A percentile compares a stretch with the other conserved stretches of the same genome.
These are phyloP conservation scores for Hordeum marinum DNA, from an alignment of 176 grass and related monocot genomes.

Conservation along the genomic window DNA sequence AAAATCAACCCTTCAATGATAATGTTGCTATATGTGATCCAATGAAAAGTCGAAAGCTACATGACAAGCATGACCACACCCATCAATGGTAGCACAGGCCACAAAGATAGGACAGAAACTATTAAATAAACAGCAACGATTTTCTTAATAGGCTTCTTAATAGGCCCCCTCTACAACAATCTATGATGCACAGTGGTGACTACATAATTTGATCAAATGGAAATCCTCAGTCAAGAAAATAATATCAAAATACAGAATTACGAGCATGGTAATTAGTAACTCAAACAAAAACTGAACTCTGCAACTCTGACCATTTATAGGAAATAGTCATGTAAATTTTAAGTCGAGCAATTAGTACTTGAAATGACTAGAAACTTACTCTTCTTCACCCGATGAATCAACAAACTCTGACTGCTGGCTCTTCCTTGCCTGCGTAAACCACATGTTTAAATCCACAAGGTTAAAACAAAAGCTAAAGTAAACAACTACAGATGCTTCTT, in stretches of 20 bases:
- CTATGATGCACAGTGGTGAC: neutral
- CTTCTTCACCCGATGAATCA: slow-evolving; percentile 95
- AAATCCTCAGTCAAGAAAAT: neutral
- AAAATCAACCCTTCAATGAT: slow-evolving; percentile 18
- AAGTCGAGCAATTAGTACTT: neutral
- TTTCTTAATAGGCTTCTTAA: neutral
- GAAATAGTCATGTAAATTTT: neutral
- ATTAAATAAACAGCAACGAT: neutral
- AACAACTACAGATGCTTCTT: neutral
- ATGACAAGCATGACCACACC: neutral
- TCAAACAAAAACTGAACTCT: slow-evolving; percentile 17
- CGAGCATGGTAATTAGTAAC: neutral
- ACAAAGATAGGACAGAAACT: neutral
- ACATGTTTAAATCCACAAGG: slow-evolving; percentile 30
- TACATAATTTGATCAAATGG: neutral
- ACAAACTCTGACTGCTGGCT: slow-evolving; percentile 69
- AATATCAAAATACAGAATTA: neutral
- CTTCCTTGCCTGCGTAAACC: slow-evolving; percentile 66
- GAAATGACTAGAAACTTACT: slow-evolving; percentile 49
- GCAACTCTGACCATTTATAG: neutral
- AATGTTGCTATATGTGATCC: neutral
- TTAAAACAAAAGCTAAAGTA: neutral
- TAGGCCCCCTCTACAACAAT: neutral
- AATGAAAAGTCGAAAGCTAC: neutral
- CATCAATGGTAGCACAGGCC: neutral